Base-by-base conservation (phyloP, 495 filamentous ascomycete genomes). In the Massariosphaeria phaeospora region DNA sequence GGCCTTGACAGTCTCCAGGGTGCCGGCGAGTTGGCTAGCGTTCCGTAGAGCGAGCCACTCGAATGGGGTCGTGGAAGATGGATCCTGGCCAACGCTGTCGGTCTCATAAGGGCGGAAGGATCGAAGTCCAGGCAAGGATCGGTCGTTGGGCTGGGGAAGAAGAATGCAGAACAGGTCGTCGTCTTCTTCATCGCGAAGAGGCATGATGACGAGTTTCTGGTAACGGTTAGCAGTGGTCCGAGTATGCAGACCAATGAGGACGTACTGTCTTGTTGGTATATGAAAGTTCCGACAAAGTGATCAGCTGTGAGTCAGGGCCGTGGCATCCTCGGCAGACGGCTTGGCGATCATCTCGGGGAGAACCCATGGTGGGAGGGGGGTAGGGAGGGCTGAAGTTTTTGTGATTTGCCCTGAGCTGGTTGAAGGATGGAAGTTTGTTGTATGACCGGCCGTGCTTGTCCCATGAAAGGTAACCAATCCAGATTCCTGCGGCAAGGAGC, bases 121-220 rank as follows among this genome's bases (percentile, higher is more conserved):
- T 13, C 27, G 47, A 23, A 50, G 29, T 39, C 18, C 3, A 21
- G n/a, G 17, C 6, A 39, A 9, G 7, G 25, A 31, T 13, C 30
- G 29, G 24, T 50, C 47, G 25, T 36, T 36, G 10, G 31, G 29
- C 13, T 36, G 47, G 6, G 26, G 47, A 24, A 50, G 3, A 20
- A 50, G 29, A 17, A 50, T 50, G 33, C 47, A 50, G 47, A 50
- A 50, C 15, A 50, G 21, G 17, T 39, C 47, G 2, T 50, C 45
- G 23, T 33, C 31, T 9, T 21, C 10, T 3, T 50, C 25, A n/a
- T 33, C 21, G 5, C 5, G 15, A 24, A 47, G 21, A 3, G 43
- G 43, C 43, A 50, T 20, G 4, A 50, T 38, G 4, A 38, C 18
- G 12, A 17, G n/a, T 24, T 39, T 50, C 47, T 50, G 25, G 23